These are phyloP conservation scores for Apocynum venetum DNA, from an alignment of 257 asterid species.

Conservation along the genomic window DNA sequence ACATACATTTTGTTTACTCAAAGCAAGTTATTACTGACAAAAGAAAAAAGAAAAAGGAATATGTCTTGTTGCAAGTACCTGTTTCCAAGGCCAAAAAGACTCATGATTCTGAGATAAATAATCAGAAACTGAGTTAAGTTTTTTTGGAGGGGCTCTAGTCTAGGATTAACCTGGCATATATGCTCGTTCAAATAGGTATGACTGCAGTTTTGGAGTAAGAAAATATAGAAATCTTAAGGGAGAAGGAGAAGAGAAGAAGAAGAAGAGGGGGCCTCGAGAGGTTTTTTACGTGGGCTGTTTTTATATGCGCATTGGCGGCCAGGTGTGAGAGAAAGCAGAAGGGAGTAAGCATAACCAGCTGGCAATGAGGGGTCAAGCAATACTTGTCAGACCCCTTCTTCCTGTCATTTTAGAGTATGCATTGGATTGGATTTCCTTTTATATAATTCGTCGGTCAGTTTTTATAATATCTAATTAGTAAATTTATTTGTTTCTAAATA, in stretches of 20 bases:
- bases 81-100: constrained; percentile 47
- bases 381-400: not conserved
- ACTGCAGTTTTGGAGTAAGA: not conserved
- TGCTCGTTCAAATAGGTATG: not conserved
- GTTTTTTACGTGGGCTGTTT: not conserved
- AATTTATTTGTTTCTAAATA: too few relatives aligned
- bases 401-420: too few relatives aligned
- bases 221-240: not conserved
- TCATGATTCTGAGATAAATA: constrained; percentile 26
- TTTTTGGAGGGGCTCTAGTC: not conserved
- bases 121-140: not conserved
- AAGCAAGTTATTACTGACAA: not conserved
- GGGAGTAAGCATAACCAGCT: not conserved
- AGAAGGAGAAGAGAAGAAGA: not conserved
- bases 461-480: too few relatives aligned
- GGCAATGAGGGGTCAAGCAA: constrained; percentile 7
- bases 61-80: constrained; percentile 19
- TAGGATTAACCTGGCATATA: not conserved
- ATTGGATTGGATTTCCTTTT: too few relatives aligned
- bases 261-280: not conserved
- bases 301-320: not conserved
- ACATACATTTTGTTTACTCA: too few relatives aligned
- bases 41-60: not conserved
- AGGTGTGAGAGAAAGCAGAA: not conserved
- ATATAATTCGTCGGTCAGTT: too few relatives aligned